Evolutionary conservation across 2,329 filamentous ascomycete genomes (phyloP).

Genomic region (Chaetomiaceae sp.): DNA sequence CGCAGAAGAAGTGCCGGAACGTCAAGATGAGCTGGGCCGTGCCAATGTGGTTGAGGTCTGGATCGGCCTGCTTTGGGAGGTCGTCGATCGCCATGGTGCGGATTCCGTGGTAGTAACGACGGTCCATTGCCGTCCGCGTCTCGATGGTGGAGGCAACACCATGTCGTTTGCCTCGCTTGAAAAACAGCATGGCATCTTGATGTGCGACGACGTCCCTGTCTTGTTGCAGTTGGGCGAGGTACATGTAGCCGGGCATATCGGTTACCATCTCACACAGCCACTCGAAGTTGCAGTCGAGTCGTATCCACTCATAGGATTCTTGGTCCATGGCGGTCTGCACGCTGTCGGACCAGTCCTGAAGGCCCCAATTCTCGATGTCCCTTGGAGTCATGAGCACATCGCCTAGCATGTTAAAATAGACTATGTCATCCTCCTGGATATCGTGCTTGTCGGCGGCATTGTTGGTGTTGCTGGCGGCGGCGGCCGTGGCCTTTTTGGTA

Average conservation of each 20-base stretch:
- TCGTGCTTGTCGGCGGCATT: slow-evolving; percentile 56
- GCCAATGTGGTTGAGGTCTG: slow-evolving; percentile 70
- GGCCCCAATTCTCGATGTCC: slow-evolving; percentile 76
- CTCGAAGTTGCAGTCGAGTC: slow-evolving; percentile 96
- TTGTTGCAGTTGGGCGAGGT: slow-evolving; percentile 92
- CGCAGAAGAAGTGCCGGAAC: slow-evolving; percentile 85
- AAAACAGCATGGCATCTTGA: slow-evolving; percentile 70
- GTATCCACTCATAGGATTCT: slow-evolving; percentile 98
- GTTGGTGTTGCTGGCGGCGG: slow-evolving; percentile 56
- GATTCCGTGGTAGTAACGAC: slow-evolving; percentile 89
- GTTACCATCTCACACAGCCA: slow-evolving; percentile 85
- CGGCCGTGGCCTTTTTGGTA: slow-evolving; percentile 74
- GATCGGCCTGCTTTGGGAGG: slow-evolving; percentile 68
- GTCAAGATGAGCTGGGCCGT: slow-evolving; percentile 78
- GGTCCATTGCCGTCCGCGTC: slow-evolving; percentile 83
- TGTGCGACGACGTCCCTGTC: slow-evolving; percentile 94
- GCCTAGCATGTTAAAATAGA: slow-evolving; percentile 84
- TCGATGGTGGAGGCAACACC: slow-evolving; percentile 85
- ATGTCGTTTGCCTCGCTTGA: slow-evolving; percentile 63
- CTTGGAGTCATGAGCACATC: slow-evolving; percentile 82
- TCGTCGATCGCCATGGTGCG: slow-evolving; percentile 78
- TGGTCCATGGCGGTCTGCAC: slow-evolving; percentile 89
- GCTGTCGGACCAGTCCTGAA: slow-evolving; percentile 85
- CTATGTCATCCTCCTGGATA: slow-evolving; percentile 67
- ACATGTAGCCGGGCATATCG: slow-evolving; percentile 94